Percentiles rank a stretch among this genome's conserved stretches.
Conservation (phyloP, 2,329 filamentous ascomycete genomes). For the Rutstroemia sp. region DNA sequence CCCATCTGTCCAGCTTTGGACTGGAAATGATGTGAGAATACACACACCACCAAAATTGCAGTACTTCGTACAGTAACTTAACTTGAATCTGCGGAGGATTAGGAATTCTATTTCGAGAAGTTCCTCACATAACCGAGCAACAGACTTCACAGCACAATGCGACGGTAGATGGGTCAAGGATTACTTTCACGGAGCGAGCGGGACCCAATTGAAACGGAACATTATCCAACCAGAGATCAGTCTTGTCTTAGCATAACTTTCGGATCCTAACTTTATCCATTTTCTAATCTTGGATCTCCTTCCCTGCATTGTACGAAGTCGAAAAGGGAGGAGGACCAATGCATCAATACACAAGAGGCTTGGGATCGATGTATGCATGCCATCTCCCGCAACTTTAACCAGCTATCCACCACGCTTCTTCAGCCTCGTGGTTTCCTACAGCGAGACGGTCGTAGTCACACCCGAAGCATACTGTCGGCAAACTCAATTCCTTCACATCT, state of each 20-base stretch:
- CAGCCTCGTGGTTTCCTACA: slow-evolving; percentile 4
- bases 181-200: background rate
- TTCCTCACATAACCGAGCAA: background rate
- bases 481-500: background rate
- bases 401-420: background rate
- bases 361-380: slow-evolving; percentile 7
- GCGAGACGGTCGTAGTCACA: background rate
- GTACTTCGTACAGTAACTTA: too few species aligned
- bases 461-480: background rate
- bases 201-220: background rate
- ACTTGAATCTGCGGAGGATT: background rate
- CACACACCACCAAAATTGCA: background rate
- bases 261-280: background rate
- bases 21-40: background rate
- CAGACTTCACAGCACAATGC: background rate
- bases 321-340: background rate
- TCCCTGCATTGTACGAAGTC: slow-evolving; percentile 1
- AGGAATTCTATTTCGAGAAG: background rate
- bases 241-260: background rate
- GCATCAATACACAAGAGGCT: background rate
- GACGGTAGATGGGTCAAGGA: background rate
- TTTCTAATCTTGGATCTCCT: slow-evolving; percentile 6
- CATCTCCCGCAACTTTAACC: slow-evolving; percentile 2
- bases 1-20: background rate
- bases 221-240: background rate